Percentiles rank a stretch among this genome's conserved stretches.
Evolutionary conservation across 805 yeast species (phyloP).

Genomic region (Saccharomycopsis javanensis): DNA sequence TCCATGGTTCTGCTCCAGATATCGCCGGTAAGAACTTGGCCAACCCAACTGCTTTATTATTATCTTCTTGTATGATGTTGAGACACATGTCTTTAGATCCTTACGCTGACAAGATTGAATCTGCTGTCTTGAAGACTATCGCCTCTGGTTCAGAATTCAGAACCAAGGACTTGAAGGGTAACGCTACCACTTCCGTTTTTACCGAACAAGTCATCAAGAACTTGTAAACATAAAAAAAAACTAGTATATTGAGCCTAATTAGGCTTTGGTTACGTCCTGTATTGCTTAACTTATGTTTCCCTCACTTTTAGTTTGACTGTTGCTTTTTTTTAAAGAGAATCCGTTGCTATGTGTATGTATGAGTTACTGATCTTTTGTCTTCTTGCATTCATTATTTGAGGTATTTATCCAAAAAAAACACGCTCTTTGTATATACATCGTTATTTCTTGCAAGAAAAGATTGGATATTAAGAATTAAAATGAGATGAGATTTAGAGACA

Average conservation of each 20-base stretch:
- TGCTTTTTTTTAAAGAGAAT: background rate
- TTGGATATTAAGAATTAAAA: conserved; percentile 1
- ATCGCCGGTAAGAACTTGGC: conserved; percentile 98
- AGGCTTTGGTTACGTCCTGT: too few relatives aligned
- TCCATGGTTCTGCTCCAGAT: conserved; percentile 99
- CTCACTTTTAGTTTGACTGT: background rate
- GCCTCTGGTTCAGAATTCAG: conserved; percentile 94
- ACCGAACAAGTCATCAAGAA: conserved; percentile 83
- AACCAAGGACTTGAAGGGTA: conserved; percentile 93
- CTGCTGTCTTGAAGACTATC: conserved; percentile 65
- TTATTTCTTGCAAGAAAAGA: background rate
- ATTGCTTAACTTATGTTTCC: background rate
- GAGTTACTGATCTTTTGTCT: background rate
- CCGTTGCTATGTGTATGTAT: background rate
- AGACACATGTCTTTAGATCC: conserved; percentile 89
- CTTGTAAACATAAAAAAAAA: conserved; percentile 40
- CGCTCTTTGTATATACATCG: background rate
- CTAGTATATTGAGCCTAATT: too few relatives aligned
- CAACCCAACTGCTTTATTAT: conserved; percentile 94
- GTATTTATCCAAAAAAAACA: background rate
- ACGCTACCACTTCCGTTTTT: conserved; percentile 80
- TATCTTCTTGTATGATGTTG: conserved; percentile 98
- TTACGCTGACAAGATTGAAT: conserved; percentile 78
- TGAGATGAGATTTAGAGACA: background rate
- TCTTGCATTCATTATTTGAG: background rate